Evolutionary conservation across 805 yeast genomes (phyloP), one percentile per base, ranked within the genome.

Genomic region (Cyberlindnera mrakii): DNA sequence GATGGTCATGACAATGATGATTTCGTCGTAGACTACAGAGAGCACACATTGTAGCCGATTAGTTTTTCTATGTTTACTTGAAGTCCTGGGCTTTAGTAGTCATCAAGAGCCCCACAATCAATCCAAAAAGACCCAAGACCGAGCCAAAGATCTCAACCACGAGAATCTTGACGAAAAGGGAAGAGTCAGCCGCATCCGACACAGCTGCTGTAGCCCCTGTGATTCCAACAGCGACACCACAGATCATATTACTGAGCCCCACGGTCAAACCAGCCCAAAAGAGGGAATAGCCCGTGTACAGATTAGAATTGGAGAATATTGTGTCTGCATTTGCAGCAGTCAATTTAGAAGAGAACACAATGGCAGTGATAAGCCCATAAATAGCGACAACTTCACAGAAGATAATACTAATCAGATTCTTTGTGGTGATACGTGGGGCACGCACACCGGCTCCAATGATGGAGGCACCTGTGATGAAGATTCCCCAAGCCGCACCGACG

Each of bases 351-450:
- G 96, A 85, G 58, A 93, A 93, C 34, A 93, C 98, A 74, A 93
- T 93, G 31, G 97, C 90, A 85, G 91, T 91, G 62, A 93, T 93
- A 52, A 93, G 78, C 4, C 99, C 99, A 63, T 93, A 93, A 63
- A 93, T 93, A 52, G 99, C 99, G 43, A 93, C 99, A 55, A 93
- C 99, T 70, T 93, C 99, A 75, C 99, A 93, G 74, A 93, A 93
- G 69, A 93, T 95, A 64, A 93, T 93, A 34, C 95, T 85, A 51
- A 93, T 95, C 63, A 93, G 77, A 65, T 93, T 93, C 73, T 93
- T 93, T 43, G 99, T 93, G 35, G 98, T 90, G 62, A 93, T 95
- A 63, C 98, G 75, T 41, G 99, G 99, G 13, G 96, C 93, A 65
- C 86, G 86, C 47, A 93, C 97, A 71, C 99, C 99, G 3, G 99